phyloP scores from a whole-genome alignment of 2,329 filamentous ascomycete species.

The Xylariaceae sp. region DNA sequence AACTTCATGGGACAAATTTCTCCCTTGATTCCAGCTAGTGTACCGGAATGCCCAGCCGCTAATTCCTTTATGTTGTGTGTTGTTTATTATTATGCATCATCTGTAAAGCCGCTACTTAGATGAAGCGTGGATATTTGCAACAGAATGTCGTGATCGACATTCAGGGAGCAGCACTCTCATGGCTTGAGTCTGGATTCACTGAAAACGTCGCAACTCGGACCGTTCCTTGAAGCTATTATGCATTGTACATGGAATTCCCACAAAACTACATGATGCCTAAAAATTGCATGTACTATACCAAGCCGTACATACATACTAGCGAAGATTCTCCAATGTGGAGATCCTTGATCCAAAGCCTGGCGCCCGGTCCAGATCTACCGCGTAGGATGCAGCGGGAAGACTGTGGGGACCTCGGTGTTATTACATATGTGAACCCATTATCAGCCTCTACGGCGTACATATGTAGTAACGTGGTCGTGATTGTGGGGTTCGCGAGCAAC shows the following conservation, averaged over 20 bases:
- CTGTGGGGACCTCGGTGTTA: neutral
- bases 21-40: conserved; percentile 11
- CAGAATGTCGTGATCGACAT: neutral
- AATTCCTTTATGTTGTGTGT: conserved; percentile 4
- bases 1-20: conserved; percentile 2
- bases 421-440: neutral
- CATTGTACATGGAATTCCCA: too few relatives aligned
- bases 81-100: neutral
- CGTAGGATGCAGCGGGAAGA: neutral
- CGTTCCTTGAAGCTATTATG: too few relatives aligned
- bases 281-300: neutral
- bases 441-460: too few relatives aligned
- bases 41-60: conserved; percentile 6
- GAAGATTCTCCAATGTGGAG: conserved; percentile 9
- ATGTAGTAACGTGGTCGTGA: neutral
- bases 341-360: neutral
- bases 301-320: neutral
- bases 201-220: too few relatives aligned
- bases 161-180: neutral
- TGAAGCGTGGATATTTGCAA: neutral
- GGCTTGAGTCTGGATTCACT: neutral
- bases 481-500: neutral
- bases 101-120: neutral
- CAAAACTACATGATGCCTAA: neutral
- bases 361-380: conserved; percentile 8